phyloP scores from a whole-genome alignment of 306 rosid genomes.

The Ziziphus jujuba region DNA sequence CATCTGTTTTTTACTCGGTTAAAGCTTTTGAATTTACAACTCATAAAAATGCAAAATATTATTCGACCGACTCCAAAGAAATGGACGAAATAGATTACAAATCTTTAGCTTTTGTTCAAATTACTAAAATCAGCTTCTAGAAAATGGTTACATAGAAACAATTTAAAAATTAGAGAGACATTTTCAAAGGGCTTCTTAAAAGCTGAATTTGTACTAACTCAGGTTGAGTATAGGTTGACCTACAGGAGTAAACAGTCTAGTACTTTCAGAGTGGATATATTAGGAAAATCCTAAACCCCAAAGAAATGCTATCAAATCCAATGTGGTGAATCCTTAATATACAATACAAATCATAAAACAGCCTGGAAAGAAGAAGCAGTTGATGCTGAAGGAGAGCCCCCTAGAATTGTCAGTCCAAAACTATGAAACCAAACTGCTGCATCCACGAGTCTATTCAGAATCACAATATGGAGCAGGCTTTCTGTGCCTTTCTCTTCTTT shows the following conservation, averaged over 20 bases:
- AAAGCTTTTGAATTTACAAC: neutral
- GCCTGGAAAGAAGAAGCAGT: slow-evolving; percentile 26
- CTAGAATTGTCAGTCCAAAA: slow-evolving; percentile 41
- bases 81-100: no score
- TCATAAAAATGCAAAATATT: neutral
- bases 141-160: slow-evolving; percentile 21
- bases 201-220: slow-evolving; percentile 18
- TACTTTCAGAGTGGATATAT: slow-evolving; percentile 28
- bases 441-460: slow-evolving; percentile 24
- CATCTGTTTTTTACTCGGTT: neutral
- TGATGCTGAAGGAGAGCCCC: slow-evolving; percentile 38
- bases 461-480: slow-evolving; percentile 81
- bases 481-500: slow-evolving; percentile 78
- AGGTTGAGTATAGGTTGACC: slow-evolving; percentile 39
- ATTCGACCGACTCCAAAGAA: neutral
- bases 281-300: slow-evolving; percentile 20
- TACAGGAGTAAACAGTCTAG: slow-evolving; percentile 25
- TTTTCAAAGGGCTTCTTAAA: slow-evolving; percentile 23
- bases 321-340: slow-evolving; percentile 38
- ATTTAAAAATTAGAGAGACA: slow-evolving; percentile 29
- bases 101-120: no score
- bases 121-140: neutral
- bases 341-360: slow-evolving; percentile 47
- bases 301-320: slow-evolving; percentile 34
- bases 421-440: slow-evolving; percentile 40